A percentile compares a stretch with the other conserved stretches of the same genome.
Conservation (phyloP, 192 early-diverging fungal species). For the Globomyces pollinis-pini region DNA sequence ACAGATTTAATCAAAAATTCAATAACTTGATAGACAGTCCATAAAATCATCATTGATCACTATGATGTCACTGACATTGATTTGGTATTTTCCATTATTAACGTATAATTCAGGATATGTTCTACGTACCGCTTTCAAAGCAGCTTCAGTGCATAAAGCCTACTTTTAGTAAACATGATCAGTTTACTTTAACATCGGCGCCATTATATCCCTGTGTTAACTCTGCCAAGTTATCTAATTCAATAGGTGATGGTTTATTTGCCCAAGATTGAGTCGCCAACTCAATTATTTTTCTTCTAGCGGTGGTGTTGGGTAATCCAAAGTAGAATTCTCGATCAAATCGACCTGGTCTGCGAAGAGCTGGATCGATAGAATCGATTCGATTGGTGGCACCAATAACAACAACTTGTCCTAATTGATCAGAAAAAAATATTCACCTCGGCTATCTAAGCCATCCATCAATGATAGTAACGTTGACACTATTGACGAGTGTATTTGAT, state of each 20-base stretch:
- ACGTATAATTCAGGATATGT: conserved; percentile 65
- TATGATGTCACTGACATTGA: conserved; percentile 38
- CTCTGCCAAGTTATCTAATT: conserved; percentile 41
- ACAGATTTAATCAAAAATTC: no score
- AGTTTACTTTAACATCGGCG: conserved; percentile 61
- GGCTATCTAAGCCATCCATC: conserved; percentile 67
- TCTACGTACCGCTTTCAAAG: conserved; percentile 56
- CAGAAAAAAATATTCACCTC: no score
- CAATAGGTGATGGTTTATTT: conserved; percentile 33
- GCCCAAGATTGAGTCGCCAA: conserved; percentile 51
- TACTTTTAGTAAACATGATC: no score
- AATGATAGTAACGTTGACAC: conserved; percentile 66
- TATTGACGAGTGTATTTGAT: conserved; percentile 62
- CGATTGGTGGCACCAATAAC: conserved; percentile 73
- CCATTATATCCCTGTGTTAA: conserved; percentile 60
- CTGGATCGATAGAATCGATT: conserved; percentile 69
- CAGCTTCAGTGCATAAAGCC: conserved; percentile 68
- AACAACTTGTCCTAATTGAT: conserved; percentile 66
- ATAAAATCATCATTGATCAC: conserved; percentile 54
- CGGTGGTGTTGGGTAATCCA: conserved; percentile 45
- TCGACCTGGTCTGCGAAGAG: conserved; percentile 59
- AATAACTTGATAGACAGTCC: no score
- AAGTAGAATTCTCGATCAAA: conserved; percentile 73
- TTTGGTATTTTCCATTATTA: conserved; percentile 38
- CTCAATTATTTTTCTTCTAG: conserved; percentile 57